phyloP scores from a whole-genome alignment of 768 basidiomycete genomes.

The Myochromella boudieri region DNA sequence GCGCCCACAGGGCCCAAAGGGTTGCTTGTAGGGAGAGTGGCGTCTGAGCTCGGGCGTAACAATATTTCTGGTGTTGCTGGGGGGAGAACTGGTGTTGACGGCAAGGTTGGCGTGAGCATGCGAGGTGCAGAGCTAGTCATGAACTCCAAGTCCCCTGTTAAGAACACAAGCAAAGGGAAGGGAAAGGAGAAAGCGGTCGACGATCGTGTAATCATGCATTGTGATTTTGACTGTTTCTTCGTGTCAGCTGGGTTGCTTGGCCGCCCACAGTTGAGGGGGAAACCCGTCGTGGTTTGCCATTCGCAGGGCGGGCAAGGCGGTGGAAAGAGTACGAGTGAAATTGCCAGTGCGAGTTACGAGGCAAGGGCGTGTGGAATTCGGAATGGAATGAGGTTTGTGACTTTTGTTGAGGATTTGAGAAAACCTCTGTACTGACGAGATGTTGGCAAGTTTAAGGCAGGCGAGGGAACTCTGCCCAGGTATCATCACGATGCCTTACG shows the following conservation, averaged over 20 bases:
- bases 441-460: slow-evolving; percentile 53
- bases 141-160: slow-evolving; percentile 41
- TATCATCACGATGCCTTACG: slow-evolving; percentile 83
- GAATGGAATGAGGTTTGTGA: slow-evolving; percentile 88
- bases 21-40: background rate
- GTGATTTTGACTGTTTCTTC: slow-evolving; percentile 97
- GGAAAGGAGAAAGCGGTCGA: slow-evolving; percentile 56
- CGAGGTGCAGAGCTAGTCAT: slow-evolving; percentile 47
- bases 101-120: slow-evolving; percentile 57
- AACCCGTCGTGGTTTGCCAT: slow-evolving; percentile 94
- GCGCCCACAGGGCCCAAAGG: background rate
- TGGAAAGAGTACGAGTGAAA: slow-evolving; percentile 83
- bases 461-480: slow-evolving; percentile 75
- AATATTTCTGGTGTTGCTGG: too few relatives aligned
- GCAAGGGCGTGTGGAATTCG: slow-evolving; percentile 84
- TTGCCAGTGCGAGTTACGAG: slow-evolving; percentile 94
- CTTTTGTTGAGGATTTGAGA: too few relatives aligned
- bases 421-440: slow-evolving; percentile 4
- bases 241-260: slow-evolving; percentile 85
- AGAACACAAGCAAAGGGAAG: slow-evolving; percentile 53
- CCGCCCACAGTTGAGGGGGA: slow-evolving; percentile 80
- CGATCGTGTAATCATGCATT: slow-evolving; percentile 82
- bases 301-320: slow-evolving; percentile 79
- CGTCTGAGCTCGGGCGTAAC: too few relatives aligned
- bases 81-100: too few relatives aligned